Base-by-base conservation (phyloP, 495 filamentous ascomycete species). In the Lepidopterella palustris region DNA sequence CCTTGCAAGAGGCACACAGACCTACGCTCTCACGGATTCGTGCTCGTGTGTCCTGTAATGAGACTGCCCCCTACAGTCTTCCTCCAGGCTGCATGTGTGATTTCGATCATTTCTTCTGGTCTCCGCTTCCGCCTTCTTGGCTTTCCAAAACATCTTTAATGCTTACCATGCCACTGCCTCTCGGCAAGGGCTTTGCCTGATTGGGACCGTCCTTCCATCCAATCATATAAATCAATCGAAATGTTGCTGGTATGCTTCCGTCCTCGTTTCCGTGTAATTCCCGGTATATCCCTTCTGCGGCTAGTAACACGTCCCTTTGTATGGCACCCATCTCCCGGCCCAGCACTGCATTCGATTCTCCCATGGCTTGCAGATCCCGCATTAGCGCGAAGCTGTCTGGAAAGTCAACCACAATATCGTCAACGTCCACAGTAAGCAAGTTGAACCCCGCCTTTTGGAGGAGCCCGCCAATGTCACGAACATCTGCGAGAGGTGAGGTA, bases 331-430 rank as follows among this genome's bases (percentile, higher is more conserved):
- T 78, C 76, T 92, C 85, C 39, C 90, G 76, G n/a, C 87, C 86
- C 53, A 92, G 63, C 40, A 93, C 85, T 0, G 90, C 91, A 73
- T 92, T 97, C 53, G 80, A 84, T 77, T 97, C 92, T 0, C 91
- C 92, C 90, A 97, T 97, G 8, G 87, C 84, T 72, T 96, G 91
- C 59, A 99, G 71, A 72, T 99, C 95, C 68, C 80, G 73, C 91
- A 97, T 96, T 57, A 99, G 77, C 23, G 88, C 84, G 74, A 96
- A 96, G 0, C 82, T 86, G 74, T 92, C 82, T n/a, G 95, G 95
- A 69, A 89, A 99, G 70, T 95, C 90, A 10, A 99, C 88, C 29
- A 97, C 80, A 49, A 99, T 91, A 71, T 99, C 95, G 73, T 97
- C 95, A 21, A 97, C 88, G 67, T 99, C 95, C 0, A 99, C 89